Percentiles rank a stretch among this genome's conserved stretches.
phyloP scores from a whole-genome alignment of 495 filamentous ascomycete species.

The Cercophora newfieldiana region DNA sequence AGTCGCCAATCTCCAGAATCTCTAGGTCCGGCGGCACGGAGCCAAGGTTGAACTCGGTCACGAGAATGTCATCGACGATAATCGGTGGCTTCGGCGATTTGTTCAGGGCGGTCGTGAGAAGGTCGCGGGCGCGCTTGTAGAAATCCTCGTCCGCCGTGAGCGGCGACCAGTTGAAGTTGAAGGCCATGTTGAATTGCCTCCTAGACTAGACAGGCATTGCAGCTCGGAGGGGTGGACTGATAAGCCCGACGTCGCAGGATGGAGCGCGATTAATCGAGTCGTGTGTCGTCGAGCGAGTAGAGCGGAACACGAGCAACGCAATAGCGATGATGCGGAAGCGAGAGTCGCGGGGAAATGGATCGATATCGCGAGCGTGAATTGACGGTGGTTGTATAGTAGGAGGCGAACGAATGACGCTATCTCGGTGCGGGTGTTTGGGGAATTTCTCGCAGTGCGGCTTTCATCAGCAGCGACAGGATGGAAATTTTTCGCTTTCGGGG shows the following conservation, averaged over 20 bases:
- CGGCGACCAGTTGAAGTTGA: constrained; percentile 99
- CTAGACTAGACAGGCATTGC: constrained; percentile 34
- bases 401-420: constrained; percentile 17
- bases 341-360: neutral
- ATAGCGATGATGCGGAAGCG: neutral
- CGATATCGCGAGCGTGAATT: neutral
- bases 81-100: constrained; percentile 98
- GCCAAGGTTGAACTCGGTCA: constrained; percentile 95
- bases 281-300: constrained; percentile 2
- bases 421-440: neutral
- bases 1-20: constrained; percentile 93
- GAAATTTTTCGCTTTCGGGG: constrained; percentile 7
- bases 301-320: neutral
- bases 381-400: neutral
- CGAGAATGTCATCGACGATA: constrained; percentile 98
- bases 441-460: constrained; percentile 3
- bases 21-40: constrained; percentile 89
- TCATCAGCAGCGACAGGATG: neutral
- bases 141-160: constrained; percentile 90
- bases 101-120: constrained; percentile 92
- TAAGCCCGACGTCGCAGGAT: constrained; percentile 22
- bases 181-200: constrained; percentile 74
- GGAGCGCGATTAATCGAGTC: neutral
- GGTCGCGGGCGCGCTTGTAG: constrained; percentile 87
- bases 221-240: constrained; percentile 22